Conservation (phyloP, 2,329 filamentous ascomycete species). For the Ophiostoma angusticollis region DNA sequence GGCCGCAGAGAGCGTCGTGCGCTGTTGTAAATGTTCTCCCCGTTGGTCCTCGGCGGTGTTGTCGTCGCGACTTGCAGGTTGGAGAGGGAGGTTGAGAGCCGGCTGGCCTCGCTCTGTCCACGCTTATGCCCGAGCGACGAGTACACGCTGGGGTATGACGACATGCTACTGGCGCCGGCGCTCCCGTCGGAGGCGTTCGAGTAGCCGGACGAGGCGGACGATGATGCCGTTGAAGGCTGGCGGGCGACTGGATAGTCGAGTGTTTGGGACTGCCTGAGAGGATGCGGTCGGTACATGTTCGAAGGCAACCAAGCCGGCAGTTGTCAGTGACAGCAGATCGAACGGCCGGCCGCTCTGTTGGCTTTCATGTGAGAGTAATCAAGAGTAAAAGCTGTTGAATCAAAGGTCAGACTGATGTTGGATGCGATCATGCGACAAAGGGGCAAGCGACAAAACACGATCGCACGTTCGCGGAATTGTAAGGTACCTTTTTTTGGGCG, state of each 20-base stretch:
- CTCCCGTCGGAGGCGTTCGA: conserved; percentile 49
- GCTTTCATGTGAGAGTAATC: conserved; percentile 6
- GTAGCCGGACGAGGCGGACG: conserved; percentile 57
- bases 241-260: conserved; percentile 39
- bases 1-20: conserved; percentile 67
- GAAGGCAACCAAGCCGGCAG: conserved; percentile 11
- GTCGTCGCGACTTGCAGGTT: conserved; percentile 25
- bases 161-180: conserved; percentile 51
- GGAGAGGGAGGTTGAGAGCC: conserved; percentile 28
- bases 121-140: conserved; percentile 49
- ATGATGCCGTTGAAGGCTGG: conserved; percentile 58
- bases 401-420: no score
- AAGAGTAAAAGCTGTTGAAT: no score
- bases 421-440: not conserved
- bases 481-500: no score
- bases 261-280: conserved; percentile 44
- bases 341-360: conserved; percentile 5
- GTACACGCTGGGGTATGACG: conserved; percentile 55
- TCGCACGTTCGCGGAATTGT: no score
- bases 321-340: conserved; percentile 18
- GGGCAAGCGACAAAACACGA: no score
- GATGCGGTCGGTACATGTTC: conserved; percentile 46
- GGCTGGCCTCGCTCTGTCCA: conserved; percentile 60
- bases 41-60: conserved; percentile 27
- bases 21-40: conserved; percentile 53